These are phyloP conservation scores for Carpinus fangiana DNA, from an alignment of 306 rosid species.

Conservation along the genomic window DNA sequence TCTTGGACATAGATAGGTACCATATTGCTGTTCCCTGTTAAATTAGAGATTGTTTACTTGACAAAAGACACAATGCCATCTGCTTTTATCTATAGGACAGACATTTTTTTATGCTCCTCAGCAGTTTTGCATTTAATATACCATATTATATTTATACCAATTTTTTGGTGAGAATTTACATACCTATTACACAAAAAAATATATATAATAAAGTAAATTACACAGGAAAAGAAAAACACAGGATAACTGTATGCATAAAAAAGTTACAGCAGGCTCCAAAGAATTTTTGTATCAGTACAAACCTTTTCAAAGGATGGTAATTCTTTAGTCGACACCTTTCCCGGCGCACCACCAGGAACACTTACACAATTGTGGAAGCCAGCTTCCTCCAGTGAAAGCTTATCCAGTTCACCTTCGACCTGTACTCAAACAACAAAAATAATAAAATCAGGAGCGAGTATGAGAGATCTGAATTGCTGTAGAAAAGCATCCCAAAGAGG, in stretches of 20 bases:
- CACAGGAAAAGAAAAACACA: not conserved
- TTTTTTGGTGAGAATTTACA: not conserved
- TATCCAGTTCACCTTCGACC: constrained; percentile 96
- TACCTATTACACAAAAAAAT: not conserved
- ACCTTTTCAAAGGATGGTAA: constrained; percentile 81
- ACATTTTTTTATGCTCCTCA: not conserved
- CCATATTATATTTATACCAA: not conserved
- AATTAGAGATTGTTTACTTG: not conserved
- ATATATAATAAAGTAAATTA: not conserved
- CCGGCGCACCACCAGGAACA: constrained; percentile 87
- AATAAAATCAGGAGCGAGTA: not conserved
- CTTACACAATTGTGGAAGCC: constrained; percentile 87
- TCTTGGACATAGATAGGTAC: not conserved
- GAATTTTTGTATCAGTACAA: constrained; percentile 4
- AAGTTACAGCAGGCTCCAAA: not conserved
- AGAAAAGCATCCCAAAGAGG: constrained; percentile 23
- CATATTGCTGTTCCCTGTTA: not conserved
- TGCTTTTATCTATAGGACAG: not conserved
- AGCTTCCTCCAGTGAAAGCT: constrained; percentile 93
- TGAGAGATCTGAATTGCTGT: not conserved
- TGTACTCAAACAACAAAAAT: constrained; percentile 31
- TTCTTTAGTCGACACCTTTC: constrained; percentile 55
- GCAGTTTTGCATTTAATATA: not conserved
- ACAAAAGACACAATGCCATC: not conserved
- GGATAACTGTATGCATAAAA: not conserved